Evolutionary conservation across 1,139 yeast species (phyloP).

Genomic region (Suhomyces bribrorum): DNA sequence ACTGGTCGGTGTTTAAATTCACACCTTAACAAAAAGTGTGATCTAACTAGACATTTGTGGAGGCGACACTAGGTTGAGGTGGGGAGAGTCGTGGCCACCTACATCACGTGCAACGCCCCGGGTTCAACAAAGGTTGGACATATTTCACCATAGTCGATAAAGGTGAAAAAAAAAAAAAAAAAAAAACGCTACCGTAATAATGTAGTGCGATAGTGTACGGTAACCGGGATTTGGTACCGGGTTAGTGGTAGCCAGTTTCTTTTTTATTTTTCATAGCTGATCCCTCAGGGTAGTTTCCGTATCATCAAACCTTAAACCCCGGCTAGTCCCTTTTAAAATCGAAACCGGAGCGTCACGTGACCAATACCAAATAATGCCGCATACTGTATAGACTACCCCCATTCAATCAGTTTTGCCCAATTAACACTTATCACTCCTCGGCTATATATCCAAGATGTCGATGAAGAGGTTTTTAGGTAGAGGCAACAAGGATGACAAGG

Average conservation of each 20-base stretch:
- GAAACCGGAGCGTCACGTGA: background rate
- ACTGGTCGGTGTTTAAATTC: background rate
- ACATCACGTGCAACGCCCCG: background rate
- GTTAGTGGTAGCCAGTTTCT: background rate
- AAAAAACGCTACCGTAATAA: too few relatives aligned
- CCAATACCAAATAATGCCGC: background rate
- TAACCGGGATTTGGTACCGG: too few relatives aligned
- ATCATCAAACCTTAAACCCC: too few relatives aligned
- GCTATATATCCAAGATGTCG: slow-evolving; percentile 5
- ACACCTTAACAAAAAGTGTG: background rate
- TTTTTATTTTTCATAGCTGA: too few relatives aligned
- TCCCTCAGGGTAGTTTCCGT: too few relatives aligned
- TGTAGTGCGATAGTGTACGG: too few relatives aligned
- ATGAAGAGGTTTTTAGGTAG: slow-evolving; percentile 15
- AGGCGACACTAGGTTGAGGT: background rate
- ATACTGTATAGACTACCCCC: background rate
- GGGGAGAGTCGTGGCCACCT: background rate
- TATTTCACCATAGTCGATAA: background rate
- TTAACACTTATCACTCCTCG: background rate
- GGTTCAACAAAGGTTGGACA: background rate
- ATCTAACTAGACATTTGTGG: background rate
- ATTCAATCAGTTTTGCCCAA: background rate
- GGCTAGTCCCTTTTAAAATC: too few relatives aligned
- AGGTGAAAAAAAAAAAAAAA: too few relatives aligned
- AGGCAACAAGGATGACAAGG: slow-evolving; percentile 10